Percentiles rank a stretch among this genome's conserved stretches.
Conservation (phyloP, 2,329 filamentous ascomycete genomes). For the Peltaster fructicola region DNA sequence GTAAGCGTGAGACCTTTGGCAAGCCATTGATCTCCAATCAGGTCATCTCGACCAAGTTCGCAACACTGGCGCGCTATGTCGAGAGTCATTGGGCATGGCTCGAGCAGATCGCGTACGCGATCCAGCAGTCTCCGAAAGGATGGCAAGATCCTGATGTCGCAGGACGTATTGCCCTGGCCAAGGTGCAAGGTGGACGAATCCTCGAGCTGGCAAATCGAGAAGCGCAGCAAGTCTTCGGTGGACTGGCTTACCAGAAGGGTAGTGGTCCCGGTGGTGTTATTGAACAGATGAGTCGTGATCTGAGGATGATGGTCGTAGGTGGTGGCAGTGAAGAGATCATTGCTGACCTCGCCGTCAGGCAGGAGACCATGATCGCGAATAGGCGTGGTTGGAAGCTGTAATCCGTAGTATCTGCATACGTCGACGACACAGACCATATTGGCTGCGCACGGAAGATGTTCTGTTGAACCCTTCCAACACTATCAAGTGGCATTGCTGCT, state of each 20-base stretch:
- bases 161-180: slow-evolving; percentile 34
- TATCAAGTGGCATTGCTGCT: too few species aligned
- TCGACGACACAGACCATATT: too few species aligned
- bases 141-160: slow-evolving; percentile 26
- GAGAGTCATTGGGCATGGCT: slow-evolving; percentile 17
- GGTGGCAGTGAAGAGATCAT: slow-evolving; percentile 20
- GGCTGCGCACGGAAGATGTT: too few species aligned
- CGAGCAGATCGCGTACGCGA: slow-evolving; percentile 17
- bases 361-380: slow-evolving; percentile 18
- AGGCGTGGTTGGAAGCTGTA: slow-evolving; percentile 29
- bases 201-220: slow-evolving; percentile 37
- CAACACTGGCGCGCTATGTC: slow-evolving; percentile 15
- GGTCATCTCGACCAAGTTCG: slow-evolving; percentile 17
- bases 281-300: slow-evolving; percentile 36
- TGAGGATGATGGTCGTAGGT: slow-evolving; percentile 28
- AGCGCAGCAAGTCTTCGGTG: slow-evolving; percentile 38
- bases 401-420: too few species aligned
- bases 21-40: slow-evolving; percentile 18
- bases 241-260: slow-evolving; percentile 34
- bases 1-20: slow-evolving; percentile 18
- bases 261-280: slow-evolving; percentile 32
- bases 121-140: slow-evolving; percentile 12
- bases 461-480: too few species aligned
- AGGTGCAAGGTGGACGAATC: slow-evolving; percentile 34
- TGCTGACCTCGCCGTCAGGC: slow-evolving; percentile 16